phyloP scores from a whole-genome alignment of 2,329 filamentous ascomycete species.

The Sphaerostilbella broomeana region DNA sequence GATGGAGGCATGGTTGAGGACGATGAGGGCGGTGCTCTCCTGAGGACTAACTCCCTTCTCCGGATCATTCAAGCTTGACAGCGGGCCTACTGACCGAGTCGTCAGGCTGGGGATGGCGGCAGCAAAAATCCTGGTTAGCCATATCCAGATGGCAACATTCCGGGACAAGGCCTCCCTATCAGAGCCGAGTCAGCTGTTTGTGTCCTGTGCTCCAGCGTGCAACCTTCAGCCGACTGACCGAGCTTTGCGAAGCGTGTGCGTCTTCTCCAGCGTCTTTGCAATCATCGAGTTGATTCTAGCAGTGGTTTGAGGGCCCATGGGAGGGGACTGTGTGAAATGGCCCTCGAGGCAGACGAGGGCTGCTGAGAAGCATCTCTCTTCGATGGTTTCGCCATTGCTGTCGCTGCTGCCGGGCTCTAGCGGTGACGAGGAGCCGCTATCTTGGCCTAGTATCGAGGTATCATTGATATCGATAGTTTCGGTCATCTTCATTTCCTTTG shows the following conservation, averaged over 20 bases:
- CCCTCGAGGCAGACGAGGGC: slow-evolving; percentile 56
- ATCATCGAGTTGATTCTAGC: slow-evolving; percentile 51
- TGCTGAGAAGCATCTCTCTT: slow-evolving; percentile 56
- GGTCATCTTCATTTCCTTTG: slow-evolving; percentile 11
- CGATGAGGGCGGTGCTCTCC: slow-evolving; percentile 56
- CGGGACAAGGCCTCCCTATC: slow-evolving; percentile 51
- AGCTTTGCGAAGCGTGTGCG: slow-evolving; percentile 53
- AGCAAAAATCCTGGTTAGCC: slow-evolving; percentile 55
- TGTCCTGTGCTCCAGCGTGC: too few species aligned
- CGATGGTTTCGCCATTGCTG: slow-evolving; percentile 43
- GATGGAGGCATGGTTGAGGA: slow-evolving; percentile 54
- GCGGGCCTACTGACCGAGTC: slow-evolving; percentile 50
- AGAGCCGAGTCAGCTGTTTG: slow-evolving; percentile 13
- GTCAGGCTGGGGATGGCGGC: slow-evolving; percentile 55
- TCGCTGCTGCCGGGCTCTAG: slow-evolving; percentile 15
- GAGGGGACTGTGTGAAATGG: slow-evolving; percentile 50
- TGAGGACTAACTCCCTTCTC: slow-evolving; percentile 53
- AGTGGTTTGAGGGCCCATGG: slow-evolving; percentile 51
- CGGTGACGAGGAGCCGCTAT: not conserved
- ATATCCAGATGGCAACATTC: slow-evolving; percentile 61
- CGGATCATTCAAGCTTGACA: slow-evolving; percentile 46
- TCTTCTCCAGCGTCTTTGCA: slow-evolving; percentile 56
- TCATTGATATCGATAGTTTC: slow-evolving; percentile 9
- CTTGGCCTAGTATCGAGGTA: slow-evolving; percentile 7
- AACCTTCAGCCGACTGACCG: slow-evolving; percentile 43